Percentiles rank a stretch among this genome's conserved stretches.
phyloP scores from a whole-genome alignment of 108 stramenopile genomes.

The Aurantiochytrium sp. region DNA sequence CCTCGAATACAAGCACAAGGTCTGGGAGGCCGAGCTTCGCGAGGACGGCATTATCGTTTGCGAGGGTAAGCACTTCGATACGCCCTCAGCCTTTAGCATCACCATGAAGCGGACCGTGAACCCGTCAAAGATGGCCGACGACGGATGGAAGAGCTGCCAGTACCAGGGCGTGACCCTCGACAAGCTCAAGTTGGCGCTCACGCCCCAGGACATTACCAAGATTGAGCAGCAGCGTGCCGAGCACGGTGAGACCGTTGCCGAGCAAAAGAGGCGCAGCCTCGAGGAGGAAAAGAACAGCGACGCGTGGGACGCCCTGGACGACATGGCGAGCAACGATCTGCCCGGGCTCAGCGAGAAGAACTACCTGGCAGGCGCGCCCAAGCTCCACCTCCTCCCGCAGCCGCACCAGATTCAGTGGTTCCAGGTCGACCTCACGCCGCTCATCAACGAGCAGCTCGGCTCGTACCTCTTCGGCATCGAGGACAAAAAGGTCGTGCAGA shows the following conservation, averaged over 20 bases:
- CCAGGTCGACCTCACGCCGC: constrained; percentile 6
- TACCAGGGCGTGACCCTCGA: not conserved
- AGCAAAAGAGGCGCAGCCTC: not conserved
- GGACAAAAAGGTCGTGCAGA: not conserved
- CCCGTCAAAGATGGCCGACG: constrained; percentile 25
- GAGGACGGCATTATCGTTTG: not conserved
- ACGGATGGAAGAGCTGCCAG: not conserved
- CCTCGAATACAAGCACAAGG: not conserved
- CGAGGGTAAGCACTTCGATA: not conserved
- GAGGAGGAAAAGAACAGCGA: not conserved
- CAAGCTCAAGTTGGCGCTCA: not conserved
- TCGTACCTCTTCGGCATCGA: not conserved
- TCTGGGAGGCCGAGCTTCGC: not conserved
- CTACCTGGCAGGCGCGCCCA: constrained; percentile 21
- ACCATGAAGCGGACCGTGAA: constrained; percentile 2
- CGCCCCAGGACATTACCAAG: not conserved
- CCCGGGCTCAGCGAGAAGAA: not conserved
- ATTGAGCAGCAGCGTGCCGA: not conserved
- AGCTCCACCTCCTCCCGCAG: constrained; percentile 18
- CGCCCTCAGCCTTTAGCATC: not conserved
- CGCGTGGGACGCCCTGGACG: not conserved
- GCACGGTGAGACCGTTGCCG: not conserved
- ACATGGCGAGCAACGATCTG: not conserved
- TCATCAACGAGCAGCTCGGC: constrained; percentile 22
- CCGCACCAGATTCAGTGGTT: constrained; percentile 22